Percentiles rank a stretch among this genome's conserved stretches.
phyloP scores from a whole-genome alignment of 2,329 filamentous ascomycete genomes.

The Nothopassalora personata region DNA sequence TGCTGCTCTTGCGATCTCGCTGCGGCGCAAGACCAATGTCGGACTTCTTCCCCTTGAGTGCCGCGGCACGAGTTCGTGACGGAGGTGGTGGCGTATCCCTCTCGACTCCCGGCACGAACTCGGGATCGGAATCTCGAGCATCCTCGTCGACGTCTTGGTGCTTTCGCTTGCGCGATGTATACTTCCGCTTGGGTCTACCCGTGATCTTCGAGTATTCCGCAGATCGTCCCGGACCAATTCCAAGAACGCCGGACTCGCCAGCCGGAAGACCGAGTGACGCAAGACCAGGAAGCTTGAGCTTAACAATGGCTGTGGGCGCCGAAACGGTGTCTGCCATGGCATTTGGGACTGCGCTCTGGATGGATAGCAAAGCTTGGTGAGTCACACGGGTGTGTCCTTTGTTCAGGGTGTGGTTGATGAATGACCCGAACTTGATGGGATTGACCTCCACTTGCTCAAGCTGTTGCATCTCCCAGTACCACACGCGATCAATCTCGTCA shows the following conservation, averaged over 20 bases:
- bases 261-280: background rate
- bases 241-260: background rate
- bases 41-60: background rate
- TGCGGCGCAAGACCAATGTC: background rate
- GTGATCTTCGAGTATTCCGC: background rate
- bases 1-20: slow-evolving; percentile 18
- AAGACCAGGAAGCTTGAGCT: background rate
- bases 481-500: slow-evolving; percentile 9
- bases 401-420: slow-evolving; percentile 18
- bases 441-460: background rate
- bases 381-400: background rate
- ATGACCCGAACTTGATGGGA: slow-evolving; percentile 1
- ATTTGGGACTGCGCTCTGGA: background rate
- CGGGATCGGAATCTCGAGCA: background rate
- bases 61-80: background rate
- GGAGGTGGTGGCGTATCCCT: background rate
- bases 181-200: slow-evolving; percentile 12
- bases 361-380: background rate
- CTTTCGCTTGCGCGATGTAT: slow-evolving; percentile 2
- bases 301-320: background rate
- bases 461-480: slow-evolving; percentile 11
- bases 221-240: background rate
- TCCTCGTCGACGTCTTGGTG: background rate
- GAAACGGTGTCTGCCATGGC: background rate
- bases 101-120: slow-evolving; percentile 1